Evolutionary conservation across 1,139 yeast species (phyloP).

Genomic region (Pichia sp.): DNA sequence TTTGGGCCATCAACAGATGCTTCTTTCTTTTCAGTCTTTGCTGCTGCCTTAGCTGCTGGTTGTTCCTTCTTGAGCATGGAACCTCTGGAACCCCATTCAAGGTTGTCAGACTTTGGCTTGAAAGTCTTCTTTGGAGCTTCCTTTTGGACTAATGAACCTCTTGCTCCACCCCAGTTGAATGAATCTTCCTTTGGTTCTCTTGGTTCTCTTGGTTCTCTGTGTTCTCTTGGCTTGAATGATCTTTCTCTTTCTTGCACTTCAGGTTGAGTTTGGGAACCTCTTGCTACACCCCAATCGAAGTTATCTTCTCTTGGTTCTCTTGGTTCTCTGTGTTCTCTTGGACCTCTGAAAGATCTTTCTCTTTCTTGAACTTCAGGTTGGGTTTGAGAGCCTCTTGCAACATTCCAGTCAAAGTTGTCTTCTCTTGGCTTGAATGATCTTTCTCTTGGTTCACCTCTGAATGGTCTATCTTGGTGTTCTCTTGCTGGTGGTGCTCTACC

Average conservation of each 20-base stretch:
- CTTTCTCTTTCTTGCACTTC: slow-evolving; percentile 41
- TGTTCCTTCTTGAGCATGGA: slow-evolving; percentile 24
- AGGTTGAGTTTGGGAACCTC: slow-evolving; percentile 33
- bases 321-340: slow-evolving; percentile 35
- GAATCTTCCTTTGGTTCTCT: slow-evolving; percentile 36
- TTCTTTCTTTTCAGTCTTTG: slow-evolving; percentile 21
- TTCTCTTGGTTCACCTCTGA: slow-evolving; percentile 35
- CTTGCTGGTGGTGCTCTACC: slow-evolving; percentile 32
- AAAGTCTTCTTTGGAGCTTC: slow-evolving; percentile 26
- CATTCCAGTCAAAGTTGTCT: slow-evolving; percentile 43
- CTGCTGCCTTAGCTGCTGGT: slow-evolving; percentile 37
- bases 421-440: slow-evolving; percentile 39
- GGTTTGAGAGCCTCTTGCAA: slow-evolving; percentile 41
- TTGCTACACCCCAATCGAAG: slow-evolving; percentile 48
- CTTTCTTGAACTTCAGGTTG: slow-evolving; percentile 16
- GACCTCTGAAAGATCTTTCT: slow-evolving; percentile 19
- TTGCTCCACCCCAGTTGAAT: slow-evolving; percentile 44
- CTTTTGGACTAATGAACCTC: slow-evolving; percentile 35
- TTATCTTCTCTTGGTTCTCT: slow-evolving; percentile 37
- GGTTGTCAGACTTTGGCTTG: slow-evolving; percentile 27
- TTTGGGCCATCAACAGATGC: slow-evolving; percentile 27
- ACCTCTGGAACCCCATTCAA: slow-evolving; percentile 44
- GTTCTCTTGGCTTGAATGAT: slow-evolving; percentile 23
- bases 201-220: slow-evolving; percentile 27
- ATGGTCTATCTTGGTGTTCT: slow-evolving; percentile 34